A percentile compares a stretch with the other conserved stretches of the same genome.
phyloP scores from a whole-genome alignment of 495 filamentous ascomycete species.

The Staphylotrichum tortipilum region DNA sequence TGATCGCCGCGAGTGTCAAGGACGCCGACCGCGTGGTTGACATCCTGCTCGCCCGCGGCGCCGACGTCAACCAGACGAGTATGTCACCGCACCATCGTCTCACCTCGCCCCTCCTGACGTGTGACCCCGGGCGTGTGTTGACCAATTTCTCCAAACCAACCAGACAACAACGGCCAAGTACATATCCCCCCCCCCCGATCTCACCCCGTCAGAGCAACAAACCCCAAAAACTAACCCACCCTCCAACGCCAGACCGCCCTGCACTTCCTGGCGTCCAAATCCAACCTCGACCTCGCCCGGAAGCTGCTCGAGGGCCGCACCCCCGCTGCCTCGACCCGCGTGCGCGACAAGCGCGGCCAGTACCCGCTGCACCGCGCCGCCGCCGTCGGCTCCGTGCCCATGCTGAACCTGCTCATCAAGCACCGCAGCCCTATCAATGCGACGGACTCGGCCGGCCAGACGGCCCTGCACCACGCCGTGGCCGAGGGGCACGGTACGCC shows the following conservation, averaged over 20 bases:
- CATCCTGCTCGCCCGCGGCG: constrained; percentile 67
- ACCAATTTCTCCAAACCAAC: background rate
- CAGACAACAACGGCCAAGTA: constrained; percentile 18
- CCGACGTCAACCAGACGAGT: constrained; percentile 79
- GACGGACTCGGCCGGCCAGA: constrained; percentile 74
- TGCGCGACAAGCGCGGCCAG: constrained; percentile 79
- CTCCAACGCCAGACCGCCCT: constrained; percentile 66
- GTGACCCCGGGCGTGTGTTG: no score
- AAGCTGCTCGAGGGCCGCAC: constrained; percentile 60
- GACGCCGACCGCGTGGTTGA: constrained; percentile 62
- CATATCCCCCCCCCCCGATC: background rate
- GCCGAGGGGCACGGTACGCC: constrained; percentile 73
- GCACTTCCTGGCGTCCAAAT: constrained; percentile 87
- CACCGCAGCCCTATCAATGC: constrained; percentile 77
- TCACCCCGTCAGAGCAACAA: background rate
- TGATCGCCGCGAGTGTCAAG: constrained; percentile 80
- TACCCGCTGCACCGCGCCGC: constrained; percentile 85
- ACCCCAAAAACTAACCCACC: background rate
- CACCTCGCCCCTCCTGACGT: no score
- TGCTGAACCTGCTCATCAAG: constrained; percentile 72
- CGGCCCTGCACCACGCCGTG: constrained; percentile 86
- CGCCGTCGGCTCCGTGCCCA: constrained; percentile 76
- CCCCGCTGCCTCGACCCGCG: constrained; percentile 63
- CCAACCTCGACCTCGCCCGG: constrained; percentile 70
- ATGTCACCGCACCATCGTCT: constrained; percentile 4